Conservation (phyloP, 2,329 filamentous ascomycete genomes). For the Paecilomyces fulvus region DNA sequence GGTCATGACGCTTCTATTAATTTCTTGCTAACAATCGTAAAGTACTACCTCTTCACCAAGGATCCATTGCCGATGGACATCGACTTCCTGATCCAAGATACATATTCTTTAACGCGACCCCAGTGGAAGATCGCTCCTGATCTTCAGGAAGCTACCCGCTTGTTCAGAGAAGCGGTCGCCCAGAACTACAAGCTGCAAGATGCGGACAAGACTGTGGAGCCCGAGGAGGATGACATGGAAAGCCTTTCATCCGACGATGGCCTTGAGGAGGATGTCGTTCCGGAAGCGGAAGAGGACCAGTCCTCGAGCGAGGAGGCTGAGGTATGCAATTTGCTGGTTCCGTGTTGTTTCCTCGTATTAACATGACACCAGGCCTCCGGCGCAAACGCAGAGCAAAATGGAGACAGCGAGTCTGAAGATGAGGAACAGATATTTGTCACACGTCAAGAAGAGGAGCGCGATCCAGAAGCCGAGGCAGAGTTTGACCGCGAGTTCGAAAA, state of each 20-base stretch:
- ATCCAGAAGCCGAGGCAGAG: conserved; percentile 90
- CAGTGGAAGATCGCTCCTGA: conserved; percentile 84
- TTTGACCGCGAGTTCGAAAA: conserved; percentile 97
- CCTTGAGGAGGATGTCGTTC: conserved; percentile 50
- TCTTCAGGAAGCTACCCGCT: conserved; percentile 70
- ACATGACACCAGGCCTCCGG: conserved; percentile 28
- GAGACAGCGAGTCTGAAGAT: conserved; percentile 53
- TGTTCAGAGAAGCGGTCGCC: conserved; percentile 79
- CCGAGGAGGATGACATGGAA: conserved; percentile 67
- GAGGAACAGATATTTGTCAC: conserved; percentile 91
- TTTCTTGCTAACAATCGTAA: conserved; percentile 10
- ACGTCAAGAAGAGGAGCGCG: conserved; percentile 77
- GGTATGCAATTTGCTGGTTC: conserved; percentile 12
- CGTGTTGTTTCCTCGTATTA: conserved; percentile 3
- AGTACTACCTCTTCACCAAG: conserved; percentile 93
- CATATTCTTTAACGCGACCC: conserved; percentile 72
- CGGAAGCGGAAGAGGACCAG: conserved; percentile 49
- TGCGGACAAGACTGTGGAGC: conserved; percentile 59
- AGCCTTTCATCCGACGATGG: conserved; percentile 70
- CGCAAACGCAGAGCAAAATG: conserved; percentile 39
- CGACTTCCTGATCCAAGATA: conserved; percentile 92
- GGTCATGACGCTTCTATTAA: neutral
- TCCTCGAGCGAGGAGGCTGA: conserved; percentile 44
- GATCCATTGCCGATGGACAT: conserved; percentile 89
- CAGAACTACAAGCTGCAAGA: conserved; percentile 80